A percentile compares a stretch with the other conserved stretches of the same genome.
Evolutionary conservation across 306 rosid species (phyloP).

Genomic region (Corylus americana): DNA sequence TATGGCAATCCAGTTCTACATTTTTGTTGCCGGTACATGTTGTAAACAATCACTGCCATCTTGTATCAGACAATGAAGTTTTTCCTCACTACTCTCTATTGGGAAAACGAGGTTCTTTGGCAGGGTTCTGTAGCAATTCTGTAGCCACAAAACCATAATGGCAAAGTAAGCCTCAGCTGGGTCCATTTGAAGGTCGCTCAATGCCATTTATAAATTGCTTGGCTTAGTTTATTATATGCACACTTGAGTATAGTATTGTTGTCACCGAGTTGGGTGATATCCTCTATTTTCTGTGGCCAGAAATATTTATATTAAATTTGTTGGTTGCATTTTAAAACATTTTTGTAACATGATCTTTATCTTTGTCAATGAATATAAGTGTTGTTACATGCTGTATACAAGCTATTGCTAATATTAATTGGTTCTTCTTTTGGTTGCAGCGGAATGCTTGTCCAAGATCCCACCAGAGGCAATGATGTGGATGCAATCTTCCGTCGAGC

Average conservation of each 20-base stretch:
- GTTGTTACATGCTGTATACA: neutral
- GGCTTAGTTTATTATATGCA: neutral
- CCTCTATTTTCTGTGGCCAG: neutral
- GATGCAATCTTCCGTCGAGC: slow-evolving; percentile 76
- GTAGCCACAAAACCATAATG: neutral
- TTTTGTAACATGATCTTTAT: neutral
- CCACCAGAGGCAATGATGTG: slow-evolving; percentile 53
- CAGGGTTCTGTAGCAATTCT: neutral
- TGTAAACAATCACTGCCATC: neutral
- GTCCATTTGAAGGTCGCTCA: neutral
- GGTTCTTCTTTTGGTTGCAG: slow-evolving; percentile 39
- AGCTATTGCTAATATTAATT: slow-evolving; percentile 4
- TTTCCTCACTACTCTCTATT: neutral
- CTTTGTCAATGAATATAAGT: neutral
- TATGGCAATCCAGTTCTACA: neutral
- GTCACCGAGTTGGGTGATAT: neutral
- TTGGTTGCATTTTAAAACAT: neutral
- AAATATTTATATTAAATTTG: neutral
- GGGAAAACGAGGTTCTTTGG: neutral
- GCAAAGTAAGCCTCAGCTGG: neutral
- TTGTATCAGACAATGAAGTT: neutral
- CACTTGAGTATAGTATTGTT: neutral
- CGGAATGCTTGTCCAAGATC: slow-evolving; percentile 95
- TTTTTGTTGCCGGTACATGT: neutral
- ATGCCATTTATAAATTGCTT: neutral